phyloP scores from a whole-genome alignment of 345 rosid species.

The Anacardium occidentale region DNA sequence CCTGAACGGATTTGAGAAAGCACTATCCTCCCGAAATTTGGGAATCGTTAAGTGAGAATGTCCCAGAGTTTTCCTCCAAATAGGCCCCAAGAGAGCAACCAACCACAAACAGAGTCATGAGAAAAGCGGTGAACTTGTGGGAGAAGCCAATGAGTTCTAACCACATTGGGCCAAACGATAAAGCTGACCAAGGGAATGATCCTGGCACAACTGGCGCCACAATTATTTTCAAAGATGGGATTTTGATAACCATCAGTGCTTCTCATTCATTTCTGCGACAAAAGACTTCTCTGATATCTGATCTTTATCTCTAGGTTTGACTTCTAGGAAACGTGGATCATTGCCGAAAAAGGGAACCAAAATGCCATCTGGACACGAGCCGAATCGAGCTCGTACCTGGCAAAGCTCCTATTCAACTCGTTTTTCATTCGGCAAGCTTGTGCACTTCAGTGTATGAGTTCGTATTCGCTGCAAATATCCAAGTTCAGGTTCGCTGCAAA shows the following conservation, averaged over 20 bases:
- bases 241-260: conserved; percentile 26
- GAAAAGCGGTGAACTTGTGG: conserved; percentile 48
- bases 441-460: too few species aligned
- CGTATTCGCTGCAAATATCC: too few species aligned
- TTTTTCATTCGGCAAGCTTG: too few species aligned
- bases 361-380: too few species aligned
- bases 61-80: conserved; percentile 70
- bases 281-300: too few species aligned
- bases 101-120: conserved; percentile 39
- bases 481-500: too few species aligned
- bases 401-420: too few species aligned
- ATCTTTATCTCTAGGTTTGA: too few species aligned
- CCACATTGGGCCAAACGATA: conserved; percentile 67
- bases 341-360: too few species aligned
- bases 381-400: too few species aligned
- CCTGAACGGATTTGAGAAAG: conserved; percentile 59
- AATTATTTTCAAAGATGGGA: conserved; percentile 62
- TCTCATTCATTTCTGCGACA: too few species aligned
- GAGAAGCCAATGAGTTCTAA: conserved; percentile 66
- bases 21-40: conserved; percentile 55
- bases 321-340: too few species aligned
- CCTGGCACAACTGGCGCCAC: conserved; percentile 69
- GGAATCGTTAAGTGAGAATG: conserved; percentile 40
- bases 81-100: conserved; percentile 41
- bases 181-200: conserved; percentile 62